Percentiles rank a stretch among this genome's conserved stretches.
phyloP scores from a whole-genome alignment of 2,329 filamentous ascomycete genomes.

The Apiospora hydei region DNA sequence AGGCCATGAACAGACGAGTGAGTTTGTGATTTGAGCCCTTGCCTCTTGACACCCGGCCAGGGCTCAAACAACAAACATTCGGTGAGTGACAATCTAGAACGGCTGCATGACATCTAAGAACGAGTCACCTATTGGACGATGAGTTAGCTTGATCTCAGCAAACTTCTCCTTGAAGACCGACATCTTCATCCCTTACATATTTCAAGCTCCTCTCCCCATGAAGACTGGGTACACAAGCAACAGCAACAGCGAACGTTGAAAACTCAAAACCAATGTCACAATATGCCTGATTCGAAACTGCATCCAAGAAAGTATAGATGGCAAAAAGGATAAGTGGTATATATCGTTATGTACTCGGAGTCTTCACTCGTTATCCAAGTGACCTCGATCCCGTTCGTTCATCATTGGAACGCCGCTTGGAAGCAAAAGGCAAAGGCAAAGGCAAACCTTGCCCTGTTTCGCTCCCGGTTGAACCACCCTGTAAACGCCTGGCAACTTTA shows the following conservation, averaged over 20 bases:
- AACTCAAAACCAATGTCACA: too few relatives aligned
- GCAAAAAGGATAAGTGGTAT: conserved; percentile 18
- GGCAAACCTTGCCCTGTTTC: not conserved
- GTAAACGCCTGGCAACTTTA: conserved; percentile 12
- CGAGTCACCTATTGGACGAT: too few relatives aligned
- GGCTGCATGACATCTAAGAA: not conserved
- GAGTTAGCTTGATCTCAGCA: not conserved
- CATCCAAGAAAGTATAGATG: not conserved
- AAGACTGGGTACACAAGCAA: too few relatives aligned
- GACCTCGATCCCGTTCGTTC: not conserved
- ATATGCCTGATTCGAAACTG: too few relatives aligned
- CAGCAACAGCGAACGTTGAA: too few relatives aligned
- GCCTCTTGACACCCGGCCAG: not conserved
- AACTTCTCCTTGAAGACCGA: not conserved
- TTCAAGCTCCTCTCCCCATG: too few relatives aligned
- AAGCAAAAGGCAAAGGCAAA: not conserved
- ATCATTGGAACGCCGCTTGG: conserved; percentile 1
- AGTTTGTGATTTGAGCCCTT: not conserved
- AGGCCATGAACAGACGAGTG: too few relatives aligned
- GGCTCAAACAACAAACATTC: not conserved
- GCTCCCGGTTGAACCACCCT: not conserved
- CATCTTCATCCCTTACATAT: not conserved
- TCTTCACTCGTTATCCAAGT: not conserved
- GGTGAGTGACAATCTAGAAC: not conserved
- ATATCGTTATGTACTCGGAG: conserved; percentile 11